A percentile compares a stretch with the other conserved stretches of the same genome.
These are phyloP conservation scores for Viola odorata DNA, from an alignment of 345 rosid species.

Conservation along the genomic window DNA sequence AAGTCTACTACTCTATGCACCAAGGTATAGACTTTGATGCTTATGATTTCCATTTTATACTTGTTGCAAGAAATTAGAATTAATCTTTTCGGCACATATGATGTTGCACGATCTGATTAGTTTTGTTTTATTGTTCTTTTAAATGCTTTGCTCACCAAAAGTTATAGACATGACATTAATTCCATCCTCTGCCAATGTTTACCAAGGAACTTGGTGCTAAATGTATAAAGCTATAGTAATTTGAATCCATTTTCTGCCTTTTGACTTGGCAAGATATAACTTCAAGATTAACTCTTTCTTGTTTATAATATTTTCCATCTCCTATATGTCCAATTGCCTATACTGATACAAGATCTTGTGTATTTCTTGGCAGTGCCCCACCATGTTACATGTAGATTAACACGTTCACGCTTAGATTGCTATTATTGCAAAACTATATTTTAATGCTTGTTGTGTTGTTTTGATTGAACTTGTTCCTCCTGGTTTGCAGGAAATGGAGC, in stretches of 20 bases:
- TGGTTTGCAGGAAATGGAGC: conserved; percentile 29
- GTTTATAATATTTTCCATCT: too few relatives aligned
- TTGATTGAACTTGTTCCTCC: neutral
- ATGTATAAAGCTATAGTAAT: too few relatives aligned
- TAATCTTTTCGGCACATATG: neutral
- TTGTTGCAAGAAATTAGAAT: neutral
- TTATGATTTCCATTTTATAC: neutral
- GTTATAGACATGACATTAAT: neutral
- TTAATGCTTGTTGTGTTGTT: neutral
- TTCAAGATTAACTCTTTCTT: too few relatives aligned
- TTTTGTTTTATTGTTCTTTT: too few relatives aligned
- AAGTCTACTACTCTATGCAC: conserved; percentile 39
- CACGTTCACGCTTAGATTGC: too few relatives aligned
- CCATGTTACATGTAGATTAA: too few relatives aligned
- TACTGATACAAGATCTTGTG: neutral
- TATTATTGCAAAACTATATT: neutral
- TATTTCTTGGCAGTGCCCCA: neutral
- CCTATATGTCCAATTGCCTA: neutral
- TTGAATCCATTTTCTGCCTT: too few relatives aligned
- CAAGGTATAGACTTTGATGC: conserved; percentile 18
- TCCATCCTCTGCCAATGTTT: neutral
- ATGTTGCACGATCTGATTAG: neutral
- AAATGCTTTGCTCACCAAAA: neutral
- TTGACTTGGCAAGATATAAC: too few relatives aligned
- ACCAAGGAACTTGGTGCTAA: too few relatives aligned